phyloP scores from a whole-genome alignment of 306 rosid genomes.

The Abrus pulchellus region DNA sequence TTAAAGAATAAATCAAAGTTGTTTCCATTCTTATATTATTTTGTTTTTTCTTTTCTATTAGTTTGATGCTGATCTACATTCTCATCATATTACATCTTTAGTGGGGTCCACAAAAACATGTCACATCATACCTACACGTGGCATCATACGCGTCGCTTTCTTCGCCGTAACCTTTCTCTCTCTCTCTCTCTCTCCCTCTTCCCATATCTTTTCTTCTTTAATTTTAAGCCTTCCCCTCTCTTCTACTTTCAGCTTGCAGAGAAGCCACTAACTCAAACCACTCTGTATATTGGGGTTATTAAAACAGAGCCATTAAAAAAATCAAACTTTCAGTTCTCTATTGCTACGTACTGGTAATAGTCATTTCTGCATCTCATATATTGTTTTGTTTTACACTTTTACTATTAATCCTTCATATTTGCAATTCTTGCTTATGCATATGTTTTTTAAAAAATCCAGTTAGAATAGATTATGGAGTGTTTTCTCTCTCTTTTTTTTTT shows the following conservation, averaged over 20 bases:
- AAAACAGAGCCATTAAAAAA: not conserved
- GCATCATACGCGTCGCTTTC: slow-evolving; percentile 43
- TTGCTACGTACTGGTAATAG: not conserved
- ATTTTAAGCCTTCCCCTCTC: not conserved
- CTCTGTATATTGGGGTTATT: not conserved
- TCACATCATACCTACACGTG: slow-evolving; percentile 52
- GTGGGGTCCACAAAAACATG: slow-evolving; percentile 44
- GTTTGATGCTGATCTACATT: too few species aligned
- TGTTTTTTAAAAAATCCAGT: too few species aligned
- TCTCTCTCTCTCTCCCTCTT: not conserved
- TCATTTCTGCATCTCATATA: not conserved
- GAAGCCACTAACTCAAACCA: not conserved
- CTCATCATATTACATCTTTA: too few species aligned
- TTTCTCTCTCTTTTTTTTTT: too few species aligned
- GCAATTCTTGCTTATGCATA: not conserved
- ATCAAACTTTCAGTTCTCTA: not conserved
- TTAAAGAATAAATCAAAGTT: too few species aligned
- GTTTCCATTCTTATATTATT: too few species aligned
- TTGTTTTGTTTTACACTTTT: not conserved
- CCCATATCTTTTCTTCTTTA: not conserved
- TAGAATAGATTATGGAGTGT: not conserved
- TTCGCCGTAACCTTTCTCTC: slow-evolving; percentile 9
- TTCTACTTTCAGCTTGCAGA: not conserved
- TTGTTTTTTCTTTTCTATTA: too few species aligned
- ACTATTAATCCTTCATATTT: not conserved